phyloP scores from a whole-genome alignment of 306 rosid species.

The Gillenia trifoliata region DNA sequence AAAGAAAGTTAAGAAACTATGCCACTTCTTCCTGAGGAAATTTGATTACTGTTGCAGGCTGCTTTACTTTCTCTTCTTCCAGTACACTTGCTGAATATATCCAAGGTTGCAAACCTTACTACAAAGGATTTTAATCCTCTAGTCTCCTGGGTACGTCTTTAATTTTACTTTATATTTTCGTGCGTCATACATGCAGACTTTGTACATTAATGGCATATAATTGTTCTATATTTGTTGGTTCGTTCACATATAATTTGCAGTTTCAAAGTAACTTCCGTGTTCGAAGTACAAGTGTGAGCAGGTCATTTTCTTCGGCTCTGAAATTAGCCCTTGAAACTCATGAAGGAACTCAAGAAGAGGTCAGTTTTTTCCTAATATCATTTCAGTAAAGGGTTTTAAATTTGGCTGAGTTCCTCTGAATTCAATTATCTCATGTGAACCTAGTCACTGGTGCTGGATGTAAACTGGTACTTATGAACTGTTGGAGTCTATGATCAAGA shows the following conservation, averaged over 20 bases:
- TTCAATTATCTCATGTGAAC: not conserved
- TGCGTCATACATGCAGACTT: slow-evolving; percentile 1
- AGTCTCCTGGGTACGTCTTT: slow-evolving; percentile 68
- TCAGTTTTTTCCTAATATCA: slow-evolving; percentile 19
- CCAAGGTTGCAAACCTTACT: slow-evolving; percentile 49
- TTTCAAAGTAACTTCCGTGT: slow-evolving; percentile 66
- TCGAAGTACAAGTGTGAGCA: slow-evolving; percentile 40
- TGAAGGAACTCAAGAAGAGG: slow-evolving; percentile 94
- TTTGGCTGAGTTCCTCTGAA: not conserved
- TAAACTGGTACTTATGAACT: not conserved
- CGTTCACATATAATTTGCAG: slow-evolving; percentile 41
- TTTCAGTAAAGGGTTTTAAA: not conserved
- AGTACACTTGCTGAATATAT: slow-evolving; percentile 42
- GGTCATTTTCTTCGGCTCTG: slow-evolving; percentile 37
- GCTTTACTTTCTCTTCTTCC: slow-evolving; percentile 90
- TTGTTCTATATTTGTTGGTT: slow-evolving; percentile 25
- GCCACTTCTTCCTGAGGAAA: slow-evolving; percentile 14
- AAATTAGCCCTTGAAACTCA: slow-evolving; percentile 50
- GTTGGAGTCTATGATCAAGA: not conserved
- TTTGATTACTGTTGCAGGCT: slow-evolving; percentile 59
- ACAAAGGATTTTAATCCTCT: slow-evolving; percentile 58
- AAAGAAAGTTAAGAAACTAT: not conserved
- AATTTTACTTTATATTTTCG: slow-evolving; percentile 13
- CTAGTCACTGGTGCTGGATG: not conserved
- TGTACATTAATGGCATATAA: slow-evolving; percentile 16